Conservation (phyloP, 768 basidiomycete species). For the Gautieria morchelliformis region DNA sequence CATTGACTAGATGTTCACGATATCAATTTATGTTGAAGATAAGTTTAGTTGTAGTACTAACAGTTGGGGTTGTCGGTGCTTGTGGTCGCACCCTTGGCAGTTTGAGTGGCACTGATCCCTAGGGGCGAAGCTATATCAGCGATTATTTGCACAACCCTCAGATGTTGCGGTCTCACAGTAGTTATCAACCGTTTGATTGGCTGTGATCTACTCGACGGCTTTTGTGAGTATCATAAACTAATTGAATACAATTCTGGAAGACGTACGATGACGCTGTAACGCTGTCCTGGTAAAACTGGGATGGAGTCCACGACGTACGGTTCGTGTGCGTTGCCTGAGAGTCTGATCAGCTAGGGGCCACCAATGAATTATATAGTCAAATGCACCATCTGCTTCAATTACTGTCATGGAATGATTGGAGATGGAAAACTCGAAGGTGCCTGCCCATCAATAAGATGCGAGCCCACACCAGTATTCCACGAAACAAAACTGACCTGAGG, state of each 20-base stretch:
- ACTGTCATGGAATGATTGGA: slow-evolving; percentile 36
- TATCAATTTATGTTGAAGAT: neutral
- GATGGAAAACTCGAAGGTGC: slow-evolving; percentile 32
- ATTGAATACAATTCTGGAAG: neutral
- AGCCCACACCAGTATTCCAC: neutral
- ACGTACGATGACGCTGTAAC: slow-evolving; percentile 18
- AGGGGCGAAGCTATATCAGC: neutral
- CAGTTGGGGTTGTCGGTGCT: slow-evolving; percentile 1
- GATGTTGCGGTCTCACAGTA: slow-evolving; percentile 14
- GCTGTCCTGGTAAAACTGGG: slow-evolving; percentile 24
- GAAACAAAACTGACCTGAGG: neutral
- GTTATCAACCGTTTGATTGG: slow-evolving; percentile 14
- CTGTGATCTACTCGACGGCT: slow-evolving; percentile 12
- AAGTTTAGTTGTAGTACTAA: neutral
- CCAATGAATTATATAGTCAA: slow-evolving; percentile 29
- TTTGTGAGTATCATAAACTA: neutral
- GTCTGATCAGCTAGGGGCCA: slow-evolving; percentile 35
- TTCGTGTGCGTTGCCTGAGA: slow-evolving; percentile 8
- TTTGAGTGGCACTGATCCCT: slow-evolving; percentile 11
- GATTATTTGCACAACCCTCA: neutral
- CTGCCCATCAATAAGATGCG: neutral
- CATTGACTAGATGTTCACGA: slow-evolving; percentile 26
- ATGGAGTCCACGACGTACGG: slow-evolving; percentile 17
- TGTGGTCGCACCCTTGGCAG: neutral
- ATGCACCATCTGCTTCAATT: slow-evolving; percentile 24